phyloP scores from a whole-genome alignment of 305 asterid genomes.

The Salvia sclarea region DNA sequence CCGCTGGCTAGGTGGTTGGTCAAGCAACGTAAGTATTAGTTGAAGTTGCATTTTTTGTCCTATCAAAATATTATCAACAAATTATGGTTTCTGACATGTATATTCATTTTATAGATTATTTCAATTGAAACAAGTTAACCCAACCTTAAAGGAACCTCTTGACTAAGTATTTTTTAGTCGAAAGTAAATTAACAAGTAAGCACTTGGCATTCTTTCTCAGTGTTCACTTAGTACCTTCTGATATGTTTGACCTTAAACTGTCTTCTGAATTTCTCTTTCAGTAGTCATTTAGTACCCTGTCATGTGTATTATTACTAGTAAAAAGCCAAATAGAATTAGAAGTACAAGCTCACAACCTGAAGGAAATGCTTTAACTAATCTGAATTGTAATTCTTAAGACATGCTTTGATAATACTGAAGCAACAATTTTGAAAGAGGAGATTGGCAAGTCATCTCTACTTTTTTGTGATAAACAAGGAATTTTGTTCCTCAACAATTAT shows the following conservation, averaged over 20 bases:
- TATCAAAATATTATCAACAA: conserved; percentile 18
- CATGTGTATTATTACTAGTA: neutral
- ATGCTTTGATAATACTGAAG: neutral
- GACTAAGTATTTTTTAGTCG: neutral
- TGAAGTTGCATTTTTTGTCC: conserved; percentile 19
- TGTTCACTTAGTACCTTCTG: neutral
- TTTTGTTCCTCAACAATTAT: conserved; percentile 19
- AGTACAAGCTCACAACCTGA: neutral
- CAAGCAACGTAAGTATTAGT: conserved; percentile 48
- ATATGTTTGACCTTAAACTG: conserved; percentile 4
- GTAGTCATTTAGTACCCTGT: neutral
- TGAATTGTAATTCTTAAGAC: neutral
- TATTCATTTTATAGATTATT: neutral
- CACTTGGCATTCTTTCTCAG: neutral
- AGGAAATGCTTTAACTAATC: neutral
- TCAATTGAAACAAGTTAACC: neutral
- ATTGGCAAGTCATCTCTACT: conserved; percentile 8
- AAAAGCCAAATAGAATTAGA: neutral
- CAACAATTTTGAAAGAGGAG: neutral
- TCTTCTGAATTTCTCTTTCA: neutral
- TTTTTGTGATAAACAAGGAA: conserved; percentile 17
- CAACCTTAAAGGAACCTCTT: neutral
- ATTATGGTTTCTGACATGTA: conserved; percentile 16
- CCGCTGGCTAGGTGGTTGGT: conserved; percentile 88
- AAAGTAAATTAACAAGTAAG: conserved; percentile 18